phyloP scores from a whole-genome alignment of 768 basidiomycete genomes.

The Lepiota subincarnata region DNA sequence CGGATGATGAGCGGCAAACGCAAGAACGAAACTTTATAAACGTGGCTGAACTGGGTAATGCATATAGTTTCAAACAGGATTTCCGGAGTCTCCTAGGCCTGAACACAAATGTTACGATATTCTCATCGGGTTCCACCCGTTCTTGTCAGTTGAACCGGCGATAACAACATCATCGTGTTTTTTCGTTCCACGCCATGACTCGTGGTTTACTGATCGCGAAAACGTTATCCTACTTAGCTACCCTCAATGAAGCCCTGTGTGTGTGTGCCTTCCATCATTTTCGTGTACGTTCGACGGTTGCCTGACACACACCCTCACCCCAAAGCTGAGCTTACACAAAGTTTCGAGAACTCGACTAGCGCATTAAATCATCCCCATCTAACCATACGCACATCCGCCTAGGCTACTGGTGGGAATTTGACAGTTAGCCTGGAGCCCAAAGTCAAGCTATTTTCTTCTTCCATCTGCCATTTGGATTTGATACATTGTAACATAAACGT shows the following conservation, averaged over 20 bases:
- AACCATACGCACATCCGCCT: neutral
- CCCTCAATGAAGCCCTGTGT: neutral
- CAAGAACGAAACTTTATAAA: neutral
- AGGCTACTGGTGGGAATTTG: neutral
- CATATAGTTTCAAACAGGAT: neutral
- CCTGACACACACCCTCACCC: constrained; percentile 3
- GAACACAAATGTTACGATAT: constrained; percentile 3
- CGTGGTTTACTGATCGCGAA: constrained; percentile 2
- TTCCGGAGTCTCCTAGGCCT: constrained; percentile 10
- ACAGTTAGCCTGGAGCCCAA: constrained; percentile 7
- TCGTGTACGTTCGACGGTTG: neutral
- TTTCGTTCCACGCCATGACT: neutral
- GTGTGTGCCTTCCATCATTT: constrained; percentile 5
- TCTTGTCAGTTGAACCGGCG: constrained; percentile 1
- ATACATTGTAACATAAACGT: constrained; percentile 13
- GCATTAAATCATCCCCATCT: constrained; percentile 1
- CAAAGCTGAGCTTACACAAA: constrained; percentile 5
- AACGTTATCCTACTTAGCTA: neutral
- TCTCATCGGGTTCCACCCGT: constrained; percentile 9
- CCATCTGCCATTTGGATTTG: constrained; percentile 3
- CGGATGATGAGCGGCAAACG: constrained; percentile 7
- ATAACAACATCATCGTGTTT: constrained; percentile 1
- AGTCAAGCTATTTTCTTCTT: constrained; percentile 1
- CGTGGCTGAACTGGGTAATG: constrained; percentile 1
- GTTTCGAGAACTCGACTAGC: constrained; percentile 5